phyloP scores from a whole-genome alignment of 2,329 filamentous ascomycete species.

The Paraphaeosphaeria minitans region DNA sequence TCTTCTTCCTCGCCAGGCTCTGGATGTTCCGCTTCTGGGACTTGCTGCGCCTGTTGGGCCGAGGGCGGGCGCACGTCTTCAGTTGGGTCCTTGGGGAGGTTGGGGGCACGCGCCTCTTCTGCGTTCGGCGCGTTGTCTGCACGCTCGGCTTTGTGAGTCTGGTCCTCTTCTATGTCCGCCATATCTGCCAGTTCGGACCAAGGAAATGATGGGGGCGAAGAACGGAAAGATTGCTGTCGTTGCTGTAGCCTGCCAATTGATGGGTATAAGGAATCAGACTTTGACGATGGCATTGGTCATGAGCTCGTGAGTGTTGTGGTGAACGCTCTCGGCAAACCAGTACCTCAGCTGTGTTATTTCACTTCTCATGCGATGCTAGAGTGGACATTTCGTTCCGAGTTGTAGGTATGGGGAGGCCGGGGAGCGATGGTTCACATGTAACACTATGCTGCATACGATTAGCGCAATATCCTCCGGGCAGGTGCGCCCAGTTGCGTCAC shows the following conservation, averaged over 20 bases:
- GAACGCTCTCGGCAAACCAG: slow-evolving; percentile 33
- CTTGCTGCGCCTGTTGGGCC: slow-evolving; percentile 22
- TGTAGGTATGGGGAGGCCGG: neutral
- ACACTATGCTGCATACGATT: slow-evolving; percentile 17
- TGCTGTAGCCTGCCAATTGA: slow-evolving; percentile 11
- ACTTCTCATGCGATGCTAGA: slow-evolving; percentile 6
- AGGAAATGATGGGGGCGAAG: slow-evolving; percentile 4
- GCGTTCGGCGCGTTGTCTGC: slow-evolving; percentile 11
- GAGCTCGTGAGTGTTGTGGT: slow-evolving; percentile 17
- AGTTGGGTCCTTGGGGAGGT: slow-evolving; percentile 23
- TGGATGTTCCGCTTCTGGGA: slow-evolving; percentile 9
- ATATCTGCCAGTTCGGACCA: slow-evolving; percentile 17
- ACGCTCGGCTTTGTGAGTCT: slow-evolving; percentile 20
- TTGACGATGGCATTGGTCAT: slow-evolving; percentile 17
- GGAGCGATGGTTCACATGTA: slow-evolving; percentile 13
- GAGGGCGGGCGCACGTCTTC: slow-evolving; percentile 36
- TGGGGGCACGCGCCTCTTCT: slow-evolving; percentile 12
- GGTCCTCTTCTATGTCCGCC: slow-evolving; percentile 14
- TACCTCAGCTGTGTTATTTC: slow-evolving; percentile 6
- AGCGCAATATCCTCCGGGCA: neutral
- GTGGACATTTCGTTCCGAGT: neutral
- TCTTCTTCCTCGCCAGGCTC: slow-evolving; percentile 14
- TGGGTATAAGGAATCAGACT: slow-evolving; percentile 30
- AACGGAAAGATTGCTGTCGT: slow-evolving; percentile 7
- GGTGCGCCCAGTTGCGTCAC: slow-evolving; percentile 22